Percentiles rank a stretch among this genome's conserved stretches.
phyloP scores from a whole-genome alignment of 176 grass and related monocot species.

The Eremochloa ophiuroides region DNA sequence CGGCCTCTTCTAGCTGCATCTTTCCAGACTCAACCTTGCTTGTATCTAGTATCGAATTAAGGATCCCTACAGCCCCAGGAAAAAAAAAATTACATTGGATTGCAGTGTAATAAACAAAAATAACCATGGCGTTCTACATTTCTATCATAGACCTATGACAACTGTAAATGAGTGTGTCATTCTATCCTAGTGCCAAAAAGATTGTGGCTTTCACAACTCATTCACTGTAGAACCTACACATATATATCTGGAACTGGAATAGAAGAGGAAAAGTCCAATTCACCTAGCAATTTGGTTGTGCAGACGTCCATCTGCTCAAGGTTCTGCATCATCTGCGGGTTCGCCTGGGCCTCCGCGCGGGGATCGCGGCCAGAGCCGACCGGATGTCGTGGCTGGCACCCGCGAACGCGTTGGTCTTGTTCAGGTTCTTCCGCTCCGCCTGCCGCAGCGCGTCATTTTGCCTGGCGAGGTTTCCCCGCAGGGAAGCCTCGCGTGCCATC shows the following conservation, averaged over 20 bases:
- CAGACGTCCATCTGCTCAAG: constrained; percentile 46
- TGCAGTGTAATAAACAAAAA: too few relatives aligned
- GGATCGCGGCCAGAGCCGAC: constrained; percentile 43
- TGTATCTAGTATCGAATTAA: constrained; percentile 66
- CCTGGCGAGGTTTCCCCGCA: constrained; percentile 34
- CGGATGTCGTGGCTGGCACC: constrained; percentile 67
- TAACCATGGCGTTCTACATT: too few relatives aligned
- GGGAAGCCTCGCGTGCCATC: neutral
- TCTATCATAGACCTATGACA: too few relatives aligned
- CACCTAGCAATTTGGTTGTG: constrained; percentile 54
- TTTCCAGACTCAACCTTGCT: constrained; percentile 73
- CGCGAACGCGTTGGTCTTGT: constrained; percentile 63
- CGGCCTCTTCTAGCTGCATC: constrained; percentile 56
- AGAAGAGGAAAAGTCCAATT: neutral
- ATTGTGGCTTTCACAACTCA: too few relatives aligned
- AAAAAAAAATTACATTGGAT: neutral
- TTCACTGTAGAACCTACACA: too few relatives aligned
- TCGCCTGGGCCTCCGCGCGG: neutral
- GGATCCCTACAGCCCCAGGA: constrained; percentile 51
- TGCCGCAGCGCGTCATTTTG: constrained; percentile 57
- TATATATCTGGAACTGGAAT: too few relatives aligned
- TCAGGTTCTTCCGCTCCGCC: constrained; percentile 74
- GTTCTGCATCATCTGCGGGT: constrained; percentile 26
- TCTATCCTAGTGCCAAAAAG: too few relatives aligned
- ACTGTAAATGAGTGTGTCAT: too few relatives aligned